Evolutionary conservation across 176 grass and related monocot species (phyloP).

Genomic region (Oryza brachyantha): DNA sequence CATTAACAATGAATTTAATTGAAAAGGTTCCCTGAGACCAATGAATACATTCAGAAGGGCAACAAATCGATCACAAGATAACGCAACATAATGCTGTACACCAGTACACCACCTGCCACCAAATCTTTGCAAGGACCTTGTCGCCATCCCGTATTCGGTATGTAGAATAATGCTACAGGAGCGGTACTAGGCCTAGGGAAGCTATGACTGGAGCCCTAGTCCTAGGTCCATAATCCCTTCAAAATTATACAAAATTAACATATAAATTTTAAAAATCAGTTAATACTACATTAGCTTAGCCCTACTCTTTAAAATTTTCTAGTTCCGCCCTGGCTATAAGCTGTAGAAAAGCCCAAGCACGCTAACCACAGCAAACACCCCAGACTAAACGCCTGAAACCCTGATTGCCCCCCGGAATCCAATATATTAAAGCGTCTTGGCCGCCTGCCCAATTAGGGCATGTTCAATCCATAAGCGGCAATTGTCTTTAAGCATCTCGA

Average conservation of each 20-base stretch:
- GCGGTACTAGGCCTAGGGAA: too few relatives aligned
- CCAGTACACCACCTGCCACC: neutral
- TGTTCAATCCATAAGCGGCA: too few relatives aligned
- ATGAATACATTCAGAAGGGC: neutral
- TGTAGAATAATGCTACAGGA: neutral
- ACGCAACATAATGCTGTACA: neutral
- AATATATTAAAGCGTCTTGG: neutral
- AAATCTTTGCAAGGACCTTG: neutral
- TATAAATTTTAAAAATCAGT: too few relatives aligned
- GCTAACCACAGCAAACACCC: neutral
- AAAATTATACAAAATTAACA: too few relatives aligned
- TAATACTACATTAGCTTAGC: too few relatives aligned
- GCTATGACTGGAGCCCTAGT: too few relatives aligned
- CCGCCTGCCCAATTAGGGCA: neutral
- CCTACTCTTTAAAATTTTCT: too few relatives aligned
- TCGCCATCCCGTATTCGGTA: neutral
- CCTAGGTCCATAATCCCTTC: too few relatives aligned
- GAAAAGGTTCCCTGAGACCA: neutral
- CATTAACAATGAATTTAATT: too few relatives aligned
- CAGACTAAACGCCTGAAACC: neutral
- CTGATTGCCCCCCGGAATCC: neutral
- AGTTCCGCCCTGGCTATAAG: too few relatives aligned
- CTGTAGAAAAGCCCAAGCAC: constrained; percentile 13
- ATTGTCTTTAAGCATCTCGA: too few relatives aligned
- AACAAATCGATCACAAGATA: neutral